These are phyloP conservation scores for Syzygium syzygioides DNA, from an alignment of 441 rosid species.

Conservation along the genomic window DNA sequence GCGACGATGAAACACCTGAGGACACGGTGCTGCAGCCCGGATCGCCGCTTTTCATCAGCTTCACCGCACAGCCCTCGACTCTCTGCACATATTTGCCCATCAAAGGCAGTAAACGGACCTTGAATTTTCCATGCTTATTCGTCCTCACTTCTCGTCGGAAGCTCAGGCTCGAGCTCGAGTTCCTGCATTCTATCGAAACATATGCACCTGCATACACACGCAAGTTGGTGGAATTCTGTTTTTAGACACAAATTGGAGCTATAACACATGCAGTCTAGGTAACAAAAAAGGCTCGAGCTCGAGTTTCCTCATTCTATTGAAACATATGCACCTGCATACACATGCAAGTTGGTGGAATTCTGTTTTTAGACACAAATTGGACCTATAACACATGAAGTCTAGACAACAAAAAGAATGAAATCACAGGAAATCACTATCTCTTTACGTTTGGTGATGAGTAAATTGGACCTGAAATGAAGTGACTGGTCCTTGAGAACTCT, in stretches of 20 bases:
- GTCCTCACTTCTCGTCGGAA: slow-evolving; percentile 59
- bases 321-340: too few relatives aligned
- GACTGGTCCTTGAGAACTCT: slow-evolving; percentile 43
- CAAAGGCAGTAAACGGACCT: slow-evolving; percentile 52
- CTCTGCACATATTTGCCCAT: slow-evolving; percentile 51
- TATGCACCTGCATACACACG: slow-evolving; percentile 53
- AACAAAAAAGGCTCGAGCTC: background rate
- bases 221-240: background rate
- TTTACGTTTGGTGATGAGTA: background rate
- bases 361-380: background rate
- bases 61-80: slow-evolving; percentile 63
- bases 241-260: background rate
- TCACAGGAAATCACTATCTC: background rate
- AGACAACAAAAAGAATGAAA: background rate
- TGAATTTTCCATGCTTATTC: slow-evolving; percentile 66
- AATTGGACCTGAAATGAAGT: slow-evolving; percentile 63
- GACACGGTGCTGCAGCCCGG: slow-evolving; percentile 65
- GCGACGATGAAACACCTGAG: slow-evolving; percentile 47
- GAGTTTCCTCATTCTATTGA: too few relatives aligned
- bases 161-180: slow-evolving; percentile 27
- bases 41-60: slow-evolving; percentile 56
- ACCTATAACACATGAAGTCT: background rate
- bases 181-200: slow-evolving; percentile 65
- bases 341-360: too few relatives aligned
- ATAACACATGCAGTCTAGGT: background rate